A percentile compares a stretch with the other conserved stretches of the same genome.
phyloP scores from a whole-genome alignment of 176 grass and related monocot genomes.

The Bolboschoenus planiculmis region DNA sequence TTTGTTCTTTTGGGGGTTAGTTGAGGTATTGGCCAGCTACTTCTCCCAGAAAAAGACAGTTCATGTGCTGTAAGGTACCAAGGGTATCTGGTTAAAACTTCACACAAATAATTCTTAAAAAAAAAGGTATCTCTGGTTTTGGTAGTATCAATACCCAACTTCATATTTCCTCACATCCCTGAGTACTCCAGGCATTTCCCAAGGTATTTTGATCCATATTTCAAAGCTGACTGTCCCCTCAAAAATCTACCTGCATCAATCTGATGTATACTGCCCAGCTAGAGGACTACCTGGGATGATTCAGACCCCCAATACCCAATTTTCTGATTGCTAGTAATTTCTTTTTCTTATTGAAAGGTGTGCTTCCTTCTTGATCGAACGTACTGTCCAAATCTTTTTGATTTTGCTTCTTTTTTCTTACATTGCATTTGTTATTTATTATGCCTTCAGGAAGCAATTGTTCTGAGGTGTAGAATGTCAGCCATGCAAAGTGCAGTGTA shows the following conservation, averaged over 20 bases:
- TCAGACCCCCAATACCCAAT: not conserved
- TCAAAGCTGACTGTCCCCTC: not conserved
- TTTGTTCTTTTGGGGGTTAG: not conserved
- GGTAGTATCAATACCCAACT: not conserved
- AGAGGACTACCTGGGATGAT: not conserved
- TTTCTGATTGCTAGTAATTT: not conserved
- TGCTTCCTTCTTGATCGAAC: not conserved
- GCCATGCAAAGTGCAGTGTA: conserved; percentile 89
- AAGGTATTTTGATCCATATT: not conserved
- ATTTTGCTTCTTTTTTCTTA: not conserved
- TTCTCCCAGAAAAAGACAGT: not conserved
- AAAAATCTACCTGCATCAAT: not conserved
- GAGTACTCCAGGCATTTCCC: not conserved
- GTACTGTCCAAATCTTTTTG: not conserved
- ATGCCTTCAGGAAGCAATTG: conserved; percentile 65
- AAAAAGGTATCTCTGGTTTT: not conserved
- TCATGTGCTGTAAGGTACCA: not conserved
- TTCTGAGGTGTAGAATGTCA: conserved; percentile 97
- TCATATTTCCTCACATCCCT: not conserved
- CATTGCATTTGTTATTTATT: conserved; percentile 18
- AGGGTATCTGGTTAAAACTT: not conserved
- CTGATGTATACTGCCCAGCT: not conserved
- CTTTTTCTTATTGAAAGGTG: not conserved
- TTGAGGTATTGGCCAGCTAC: not conserved
- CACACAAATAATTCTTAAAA: no score